Conservation (phyloP, 257 asterid genomes). For the Solanum rostratum region DNA sequence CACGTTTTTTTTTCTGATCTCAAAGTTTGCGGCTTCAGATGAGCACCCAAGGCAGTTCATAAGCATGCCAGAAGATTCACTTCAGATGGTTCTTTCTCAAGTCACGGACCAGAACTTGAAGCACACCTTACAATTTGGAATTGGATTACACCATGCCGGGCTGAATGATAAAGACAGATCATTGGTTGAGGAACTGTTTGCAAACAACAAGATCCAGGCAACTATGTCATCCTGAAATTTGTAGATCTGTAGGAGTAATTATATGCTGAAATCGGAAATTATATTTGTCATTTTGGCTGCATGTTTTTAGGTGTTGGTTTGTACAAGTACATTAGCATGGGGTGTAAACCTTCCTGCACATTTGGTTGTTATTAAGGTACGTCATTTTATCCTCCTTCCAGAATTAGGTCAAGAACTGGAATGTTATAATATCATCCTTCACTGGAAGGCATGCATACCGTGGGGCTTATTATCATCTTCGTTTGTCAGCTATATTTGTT, state of each 20-base stretch:
- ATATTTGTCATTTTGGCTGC: slow-evolving; percentile 3
- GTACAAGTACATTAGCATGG: slow-evolving; percentile 99
- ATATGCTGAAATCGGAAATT: neutral
- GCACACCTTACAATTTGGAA: slow-evolving; percentile 95
- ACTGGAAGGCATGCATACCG: neutral
- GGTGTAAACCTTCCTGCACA: slow-evolving; percentile 99
- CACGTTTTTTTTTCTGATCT: slow-evolving; percentile 6
- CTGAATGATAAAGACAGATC: slow-evolving; percentile 93
- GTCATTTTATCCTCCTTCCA: neutral
- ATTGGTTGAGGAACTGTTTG: slow-evolving; percentile 94
- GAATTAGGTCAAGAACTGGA: neutral
- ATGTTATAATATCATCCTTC: neutral
- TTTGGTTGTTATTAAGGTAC: slow-evolving; percentile 87
- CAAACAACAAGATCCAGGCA: slow-evolving; percentile 95
- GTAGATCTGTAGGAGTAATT: slow-evolving; percentile 7
- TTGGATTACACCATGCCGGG: slow-evolving; percentile 98
- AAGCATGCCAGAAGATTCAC: slow-evolving; percentile 85
- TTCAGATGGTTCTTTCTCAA: slow-evolving; percentile 92
- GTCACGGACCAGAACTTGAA: slow-evolving; percentile 89
- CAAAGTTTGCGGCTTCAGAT: slow-evolving; percentile 93
- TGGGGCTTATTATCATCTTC: neutral
- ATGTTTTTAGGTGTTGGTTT: slow-evolving; percentile 71
- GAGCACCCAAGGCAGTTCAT: slow-evolving; percentile 86
- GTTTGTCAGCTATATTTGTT: neutral
- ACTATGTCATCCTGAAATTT: slow-evolving; percentile 2